Conservation (phyloP, 2,329 filamentous ascomycete species). For the Diaporthe citrichinensis region DNA sequence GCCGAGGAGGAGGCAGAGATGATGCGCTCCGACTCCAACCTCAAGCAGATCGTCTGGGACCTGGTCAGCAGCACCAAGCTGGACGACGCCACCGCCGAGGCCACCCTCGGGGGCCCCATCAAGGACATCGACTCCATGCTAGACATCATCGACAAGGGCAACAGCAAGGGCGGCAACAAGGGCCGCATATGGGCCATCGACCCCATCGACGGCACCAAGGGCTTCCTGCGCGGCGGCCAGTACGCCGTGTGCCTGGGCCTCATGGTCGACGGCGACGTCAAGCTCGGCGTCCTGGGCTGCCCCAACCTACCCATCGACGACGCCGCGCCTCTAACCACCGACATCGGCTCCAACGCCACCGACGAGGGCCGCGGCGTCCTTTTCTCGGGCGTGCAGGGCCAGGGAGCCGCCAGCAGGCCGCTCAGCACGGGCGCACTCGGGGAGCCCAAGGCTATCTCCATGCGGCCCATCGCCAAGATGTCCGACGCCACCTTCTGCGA, state of each 20-base stretch:
- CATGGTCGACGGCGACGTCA: constrained; percentile 93
- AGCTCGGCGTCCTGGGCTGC: constrained; percentile 94
- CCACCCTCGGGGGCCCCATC: constrained; percentile 76
- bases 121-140: constrained; percentile 76
- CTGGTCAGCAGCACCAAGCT: constrained; percentile 82
- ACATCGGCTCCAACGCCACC: constrained; percentile 81
- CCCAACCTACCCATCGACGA: constrained; percentile 95
- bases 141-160: constrained; percentile 73
- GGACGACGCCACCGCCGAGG: constrained; percentile 74
- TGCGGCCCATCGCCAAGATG: constrained; percentile 83
- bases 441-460: constrained; percentile 76
- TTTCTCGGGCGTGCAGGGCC: constrained; percentile 85
- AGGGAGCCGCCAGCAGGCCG: constrained; percentile 85
- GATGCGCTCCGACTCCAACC: constrained; percentile 77
- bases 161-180: constrained; percentile 77
- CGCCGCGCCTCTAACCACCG: constrained; percentile 75
- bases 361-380: constrained; percentile 87
- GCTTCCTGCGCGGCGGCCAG: constrained; percentile 94
- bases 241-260: constrained; percentile 95
- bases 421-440: constrained; percentile 71
- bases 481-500: constrained; percentile 93
- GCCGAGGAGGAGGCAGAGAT: constrained; percentile 93
- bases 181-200: constrained; percentile 97
- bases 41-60: constrained; percentile 86
- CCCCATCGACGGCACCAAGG: constrained; percentile 98